Evolutionary conservation across 192 early-diverging fungal species (phyloP), one percentile per base, ranked within the genome.

Genomic region (Backusella liffmaniae): DNA sequence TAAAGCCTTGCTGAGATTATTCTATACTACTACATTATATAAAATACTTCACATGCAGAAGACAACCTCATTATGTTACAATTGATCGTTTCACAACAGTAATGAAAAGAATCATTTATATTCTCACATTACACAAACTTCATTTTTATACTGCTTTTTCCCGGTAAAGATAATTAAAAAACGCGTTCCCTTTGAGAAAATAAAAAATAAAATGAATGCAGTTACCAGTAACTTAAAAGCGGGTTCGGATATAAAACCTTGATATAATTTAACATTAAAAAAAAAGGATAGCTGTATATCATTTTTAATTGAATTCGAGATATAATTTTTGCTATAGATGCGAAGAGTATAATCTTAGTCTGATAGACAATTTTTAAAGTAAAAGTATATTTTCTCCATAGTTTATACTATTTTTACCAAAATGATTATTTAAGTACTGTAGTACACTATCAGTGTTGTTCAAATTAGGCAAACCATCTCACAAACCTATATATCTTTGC

Each of bases 11-110:
- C 46, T 49, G 46, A 49, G 15, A 49, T 49, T n/a, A n/a, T n/a
- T n/a, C 15, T 29, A 13, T 29, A 12, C 0, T 13, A 9, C 7
- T 10, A 4, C 7, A 29, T 62, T 13, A 62, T 26, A 29, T 29
- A 62, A 62, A 23, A 4, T 23, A 62, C 9, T 62, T 62, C 56
- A 62, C 56, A 62, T 62, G 56, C 3, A 62, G 0, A 3, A 29
- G 2, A 62, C 3, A 29, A 62, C 29, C 9, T 29, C 8, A 29
- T 62, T 1, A 62, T 62, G 56, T 62, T 62, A 62, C 56, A 23
- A 59, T 62, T 62, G 56, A 62, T 62, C 56, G 56, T 62, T 62
- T 29, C 56, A 62, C 56, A 62, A 29, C 56, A 62, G 23, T 18
- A 49, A 49, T 49, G 46, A 49, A 49, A n/a, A n/a, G 18, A n/a